A percentile compares a stretch with the other conserved stretches of the same genome.
phyloP scores from a whole-genome alignment of 2,329 filamentous ascomycete genomes.

The Dactylellina drechsleri region DNA sequence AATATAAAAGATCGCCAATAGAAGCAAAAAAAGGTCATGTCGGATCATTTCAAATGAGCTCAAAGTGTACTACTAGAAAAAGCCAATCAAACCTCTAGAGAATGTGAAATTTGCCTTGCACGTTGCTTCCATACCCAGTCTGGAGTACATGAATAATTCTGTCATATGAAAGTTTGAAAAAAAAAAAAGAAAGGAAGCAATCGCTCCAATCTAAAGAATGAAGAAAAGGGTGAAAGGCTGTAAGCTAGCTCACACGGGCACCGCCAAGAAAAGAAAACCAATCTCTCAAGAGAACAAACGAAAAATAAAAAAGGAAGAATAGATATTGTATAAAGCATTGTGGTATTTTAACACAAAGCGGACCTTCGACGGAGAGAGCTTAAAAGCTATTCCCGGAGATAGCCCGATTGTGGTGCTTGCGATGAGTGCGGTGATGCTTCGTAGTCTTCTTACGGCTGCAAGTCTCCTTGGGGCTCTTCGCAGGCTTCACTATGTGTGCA shows the following conservation, averaged over 20 bases:
- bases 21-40: conserved; percentile 16
- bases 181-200: background rate
- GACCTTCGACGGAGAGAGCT: background rate
- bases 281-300: conserved; percentile 27
- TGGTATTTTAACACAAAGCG: conserved; percentile 10
- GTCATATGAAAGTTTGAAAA: conserved; percentile 17
- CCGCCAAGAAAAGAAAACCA: conserved; percentile 1
- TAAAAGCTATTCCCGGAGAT: conserved; percentile 25
- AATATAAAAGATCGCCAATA: background rate
- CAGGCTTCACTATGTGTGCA: background rate
- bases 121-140: conserved; percentile 29
- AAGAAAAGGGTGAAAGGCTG: background rate
- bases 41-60: conserved; percentile 52
- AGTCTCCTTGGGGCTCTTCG: conserved; percentile 13
- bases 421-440: conserved; percentile 5
- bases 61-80: conserved; percentile 4
- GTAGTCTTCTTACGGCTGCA: conserved; percentile 21
- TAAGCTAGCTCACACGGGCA: background rate
- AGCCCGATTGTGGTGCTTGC: conserved; percentile 22
- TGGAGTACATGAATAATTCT: conserved; percentile 42
- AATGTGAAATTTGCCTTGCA: conserved; percentile 8
- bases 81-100: background rate
- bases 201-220: conserved; percentile 20
- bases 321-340: conserved; percentile 33
- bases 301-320: background rate